These are phyloP conservation scores for Chloroidium sp. DNA, from an alignment of 163 green algal genomes.

Conservation along the genomic window DNA sequence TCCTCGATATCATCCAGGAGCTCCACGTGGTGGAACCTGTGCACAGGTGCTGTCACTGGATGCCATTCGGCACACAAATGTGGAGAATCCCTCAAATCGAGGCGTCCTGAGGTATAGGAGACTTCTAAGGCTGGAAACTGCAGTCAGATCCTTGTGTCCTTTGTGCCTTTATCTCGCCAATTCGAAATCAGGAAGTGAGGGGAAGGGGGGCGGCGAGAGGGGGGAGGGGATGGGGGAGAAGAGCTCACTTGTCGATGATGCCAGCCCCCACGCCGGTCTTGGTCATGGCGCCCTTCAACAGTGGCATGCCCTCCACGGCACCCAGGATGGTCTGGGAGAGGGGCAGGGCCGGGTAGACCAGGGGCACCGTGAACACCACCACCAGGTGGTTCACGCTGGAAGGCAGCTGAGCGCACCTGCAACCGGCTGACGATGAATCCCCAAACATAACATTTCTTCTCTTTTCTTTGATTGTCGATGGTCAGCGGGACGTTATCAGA, in stretches of 20 bases:
- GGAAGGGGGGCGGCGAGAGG: no score
- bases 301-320: slow-evolving; percentile 5
- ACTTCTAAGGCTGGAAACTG: no score
- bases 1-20: slow-evolving; percentile 36
- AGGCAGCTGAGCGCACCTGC: slow-evolving; percentile 29
- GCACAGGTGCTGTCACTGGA: neutral
- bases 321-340: slow-evolving; percentile 12
- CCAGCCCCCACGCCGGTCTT: slow-evolving; percentile 11
- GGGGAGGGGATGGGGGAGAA: neutral
- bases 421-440: neutral
- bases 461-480: neutral
- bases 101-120: no score
- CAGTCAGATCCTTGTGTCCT: no score
- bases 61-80: neutral
- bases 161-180: no score
- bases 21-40: slow-evolving; percentile 7
- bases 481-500: neutral
- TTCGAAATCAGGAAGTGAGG: no score
- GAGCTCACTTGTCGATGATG: slow-evolving; percentile 9
- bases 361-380: slow-evolving; percentile 48
- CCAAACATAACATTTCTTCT: neutral
- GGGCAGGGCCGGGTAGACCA: slow-evolving; percentile 52
- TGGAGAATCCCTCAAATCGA: no score
- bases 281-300: slow-evolving; percentile 9
- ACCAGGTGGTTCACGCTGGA: slow-evolving; percentile 47